Evolutionary conservation across 2,329 filamentous ascomycete genomes (phyloP).

Genomic region (Fusarium illudens): DNA sequence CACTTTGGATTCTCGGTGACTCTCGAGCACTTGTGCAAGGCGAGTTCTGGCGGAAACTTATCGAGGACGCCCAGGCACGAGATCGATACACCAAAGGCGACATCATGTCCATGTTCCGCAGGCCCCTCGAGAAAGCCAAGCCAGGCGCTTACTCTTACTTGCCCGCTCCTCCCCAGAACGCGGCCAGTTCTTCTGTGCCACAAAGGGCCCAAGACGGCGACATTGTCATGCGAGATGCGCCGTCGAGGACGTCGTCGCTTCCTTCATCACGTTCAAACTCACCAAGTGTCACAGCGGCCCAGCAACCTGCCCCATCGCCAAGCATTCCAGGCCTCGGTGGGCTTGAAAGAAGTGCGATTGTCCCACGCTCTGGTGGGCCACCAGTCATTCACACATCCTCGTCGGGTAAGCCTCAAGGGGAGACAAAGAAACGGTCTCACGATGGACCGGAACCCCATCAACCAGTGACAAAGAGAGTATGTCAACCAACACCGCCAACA

Average conservation of each 20-base stretch:
- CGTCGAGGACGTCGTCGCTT: constrained; percentile 10
- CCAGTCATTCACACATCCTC: constrained; percentile 53
- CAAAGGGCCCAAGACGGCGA: constrained; percentile 23
- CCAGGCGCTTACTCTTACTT: constrained; percentile 37
- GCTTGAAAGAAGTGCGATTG: constrained; percentile 15
- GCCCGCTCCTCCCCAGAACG: constrained; percentile 6
- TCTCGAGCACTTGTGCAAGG: constrained; percentile 86
- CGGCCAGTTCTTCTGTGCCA: background rate
- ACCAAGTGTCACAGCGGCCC: constrained; percentile 2
- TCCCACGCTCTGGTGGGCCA: constrained; percentile 42
- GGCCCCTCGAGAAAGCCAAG: constrained; percentile 51
- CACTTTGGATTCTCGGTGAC: constrained; percentile 95
- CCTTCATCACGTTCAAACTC: constrained; percentile 26
- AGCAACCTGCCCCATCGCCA: constrained; percentile 8
- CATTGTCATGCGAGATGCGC: constrained; percentile 31
- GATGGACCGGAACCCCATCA: constrained; percentile 48
- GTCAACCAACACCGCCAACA: constrained; percentile 34
- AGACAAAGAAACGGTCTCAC: constrained; percentile 54
- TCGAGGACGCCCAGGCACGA: constrained; percentile 79
- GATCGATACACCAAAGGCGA: constrained; percentile 78
- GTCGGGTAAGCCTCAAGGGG: constrained; percentile 24
- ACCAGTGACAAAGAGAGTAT: constrained; percentile 53
- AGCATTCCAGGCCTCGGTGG: constrained; percentile 32
- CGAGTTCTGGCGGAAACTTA: constrained; percentile 88
- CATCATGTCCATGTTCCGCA: constrained; percentile 59